These are phyloP conservation scores for Chrysophaeum taylorii DNA, from an alignment of 352 stramenopile species.

Conservation along the genomic window DNA sequence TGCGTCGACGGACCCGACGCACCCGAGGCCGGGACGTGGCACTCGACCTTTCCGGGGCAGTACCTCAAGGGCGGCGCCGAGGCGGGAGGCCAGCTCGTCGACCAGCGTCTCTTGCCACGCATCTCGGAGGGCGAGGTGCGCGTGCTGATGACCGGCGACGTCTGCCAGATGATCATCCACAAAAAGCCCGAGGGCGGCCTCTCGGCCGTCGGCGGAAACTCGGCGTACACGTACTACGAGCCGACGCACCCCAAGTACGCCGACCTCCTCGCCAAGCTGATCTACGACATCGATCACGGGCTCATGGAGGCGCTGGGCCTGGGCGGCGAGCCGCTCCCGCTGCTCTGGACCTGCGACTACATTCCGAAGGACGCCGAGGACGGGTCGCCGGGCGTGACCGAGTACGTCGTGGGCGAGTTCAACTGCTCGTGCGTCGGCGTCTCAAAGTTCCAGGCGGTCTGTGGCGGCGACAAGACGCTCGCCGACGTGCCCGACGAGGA, in stretches of 20 bases:
- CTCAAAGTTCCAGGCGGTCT: too few relatives aligned
- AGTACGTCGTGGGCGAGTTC: slow-evolving; percentile 14
- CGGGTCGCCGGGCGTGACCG: too few relatives aligned
- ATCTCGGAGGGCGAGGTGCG: slow-evolving; percentile 14
- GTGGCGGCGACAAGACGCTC: too few relatives aligned
- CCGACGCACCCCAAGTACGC: slow-evolving; percentile 4
- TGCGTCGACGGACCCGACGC: slow-evolving; percentile 10
- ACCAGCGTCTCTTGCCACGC: slow-evolving; percentile 17
- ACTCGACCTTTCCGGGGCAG: not conserved
- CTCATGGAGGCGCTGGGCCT: slow-evolving; percentile 14
- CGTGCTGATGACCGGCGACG: not conserved
- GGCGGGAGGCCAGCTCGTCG: slow-evolving; percentile 5
- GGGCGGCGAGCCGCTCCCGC: not conserved
- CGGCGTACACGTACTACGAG: slow-evolving; percentile 15
- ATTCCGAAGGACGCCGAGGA: slow-evolving; percentile 16
- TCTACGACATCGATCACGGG: slow-evolving; percentile 8
- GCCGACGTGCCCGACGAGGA: too few relatives aligned
- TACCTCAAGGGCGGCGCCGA: slow-evolving; percentile 14
- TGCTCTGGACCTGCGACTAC: slow-evolving; percentile 15
- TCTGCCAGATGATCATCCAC: slow-evolving; percentile 1
- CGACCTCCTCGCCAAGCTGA: not conserved
- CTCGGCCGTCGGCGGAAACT: not conserved
- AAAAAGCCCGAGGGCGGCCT: slow-evolving; percentile 20
- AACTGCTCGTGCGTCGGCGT: slow-evolving; percentile 14
- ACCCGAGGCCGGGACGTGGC: not conserved